Conservation (phyloP, 2,329 filamentous ascomycete species). For the Zymoseptoria crescenta region DNA sequence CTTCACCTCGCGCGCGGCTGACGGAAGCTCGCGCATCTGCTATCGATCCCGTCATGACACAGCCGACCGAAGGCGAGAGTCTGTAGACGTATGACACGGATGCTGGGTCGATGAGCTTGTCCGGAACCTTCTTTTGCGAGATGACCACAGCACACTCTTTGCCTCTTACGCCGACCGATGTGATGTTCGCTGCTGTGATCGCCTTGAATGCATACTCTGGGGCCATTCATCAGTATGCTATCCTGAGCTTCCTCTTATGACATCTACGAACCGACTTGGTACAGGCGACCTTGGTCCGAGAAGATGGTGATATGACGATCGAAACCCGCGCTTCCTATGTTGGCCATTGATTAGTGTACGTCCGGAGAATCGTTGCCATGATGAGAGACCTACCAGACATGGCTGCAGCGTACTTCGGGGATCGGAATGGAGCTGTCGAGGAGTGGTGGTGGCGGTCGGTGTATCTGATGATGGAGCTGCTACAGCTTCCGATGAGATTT, state of each 20-base stretch:
- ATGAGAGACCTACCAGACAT: constrained; percentile 24
- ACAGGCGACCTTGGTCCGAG: constrained; percentile 94
- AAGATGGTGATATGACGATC: constrained; percentile 99
- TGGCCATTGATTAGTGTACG: not conserved
- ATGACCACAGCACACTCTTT: constrained; percentile 96
- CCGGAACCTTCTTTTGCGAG: constrained; percentile 99
- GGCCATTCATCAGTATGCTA: constrained; percentile 16
- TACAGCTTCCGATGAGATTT: not conserved
- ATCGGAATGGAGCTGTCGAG: not conserved
- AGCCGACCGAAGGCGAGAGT: constrained; percentile 90
- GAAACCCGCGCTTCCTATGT: constrained; percentile 73
- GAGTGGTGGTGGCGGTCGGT: not conserved
- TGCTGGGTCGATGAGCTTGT: constrained; percentile 96
- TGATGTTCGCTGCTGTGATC: constrained; percentile 98
- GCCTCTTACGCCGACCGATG: constrained; percentile 88
- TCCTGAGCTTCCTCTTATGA: not conserved
- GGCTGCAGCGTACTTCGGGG: constrained; percentile 12
- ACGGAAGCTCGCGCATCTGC: constrained; percentile 92
- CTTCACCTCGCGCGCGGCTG: constrained; percentile 86
- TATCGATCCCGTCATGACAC: constrained; percentile 97
- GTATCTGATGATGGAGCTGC: not conserved
- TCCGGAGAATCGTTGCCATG: not conserved
- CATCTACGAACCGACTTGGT: constrained; percentile 86
- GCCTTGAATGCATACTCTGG: constrained; percentile 99
- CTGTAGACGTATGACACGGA: constrained; percentile 98